Evolutionary conservation across 2,329 filamentous ascomycete species (phyloP).

Genomic region (Aureobasidium sp.): DNA sequence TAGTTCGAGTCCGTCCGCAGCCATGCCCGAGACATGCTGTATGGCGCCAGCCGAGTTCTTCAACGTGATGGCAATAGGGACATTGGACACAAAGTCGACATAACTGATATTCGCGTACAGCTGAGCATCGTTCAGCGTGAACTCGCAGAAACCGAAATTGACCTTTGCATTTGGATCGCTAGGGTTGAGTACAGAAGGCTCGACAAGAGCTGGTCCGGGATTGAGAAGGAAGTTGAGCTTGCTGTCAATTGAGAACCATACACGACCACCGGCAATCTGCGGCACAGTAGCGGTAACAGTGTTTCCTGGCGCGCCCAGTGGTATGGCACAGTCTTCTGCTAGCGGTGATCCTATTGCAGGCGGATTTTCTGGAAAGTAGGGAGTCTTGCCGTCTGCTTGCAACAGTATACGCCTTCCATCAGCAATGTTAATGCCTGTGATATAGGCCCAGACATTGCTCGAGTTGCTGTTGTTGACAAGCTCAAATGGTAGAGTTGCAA

Average conservation of each 20-base stretch:
- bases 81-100: slow-evolving; percentile 32
- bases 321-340: slow-evolving; percentile 31
- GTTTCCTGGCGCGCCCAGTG: slow-evolving; percentile 29
- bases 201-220: slow-evolving; percentile 31
- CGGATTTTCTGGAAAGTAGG: slow-evolving; percentile 30
- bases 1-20: slow-evolving; percentile 49
- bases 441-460: slow-evolving; percentile 29
- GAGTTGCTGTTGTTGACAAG: slow-evolving; percentile 30
- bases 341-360: slow-evolving; percentile 27
- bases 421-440: slow-evolving; percentile 32
- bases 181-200: slow-evolving; percentile 31
- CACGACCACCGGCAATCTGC: slow-evolving; percentile 33
- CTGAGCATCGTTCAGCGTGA: slow-evolving; percentile 42
- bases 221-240: slow-evolving; percentile 33
- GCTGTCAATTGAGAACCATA: slow-evolving; percentile 30
- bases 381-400: slow-evolving; percentile 29
- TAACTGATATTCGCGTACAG: slow-evolving; percentile 42
- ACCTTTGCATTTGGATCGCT: slow-evolving; percentile 40
- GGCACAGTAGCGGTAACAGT: slow-evolving; percentile 29
- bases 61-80: slow-evolving; percentile 36
- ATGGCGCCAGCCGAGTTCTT: slow-evolving; percentile 32
- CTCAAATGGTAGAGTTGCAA: slow-evolving; percentile 28
- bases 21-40: slow-evolving; percentile 53
- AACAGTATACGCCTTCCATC: slow-evolving; percentile 28
- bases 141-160: slow-evolving; percentile 42